Conservation (phyloP, 306 rosid species). For the Trichosanthes cucumerina region DNA sequence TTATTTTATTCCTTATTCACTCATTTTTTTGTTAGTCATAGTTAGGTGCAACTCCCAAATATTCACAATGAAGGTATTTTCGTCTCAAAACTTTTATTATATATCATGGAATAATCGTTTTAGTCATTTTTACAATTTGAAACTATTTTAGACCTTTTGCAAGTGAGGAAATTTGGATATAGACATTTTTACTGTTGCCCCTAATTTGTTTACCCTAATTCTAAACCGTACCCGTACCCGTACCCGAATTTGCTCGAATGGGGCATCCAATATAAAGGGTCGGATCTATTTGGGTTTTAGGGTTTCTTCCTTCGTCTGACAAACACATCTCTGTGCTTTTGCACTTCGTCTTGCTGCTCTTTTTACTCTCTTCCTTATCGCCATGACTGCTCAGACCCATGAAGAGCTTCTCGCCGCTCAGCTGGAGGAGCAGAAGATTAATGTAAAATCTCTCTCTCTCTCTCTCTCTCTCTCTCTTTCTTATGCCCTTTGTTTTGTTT, state of each 20-base stretch:
- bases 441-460: constrained; percentile 18
- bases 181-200: no score
- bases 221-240: background rate
- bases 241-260: background rate
- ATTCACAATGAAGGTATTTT: no score
- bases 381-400: constrained; percentile 57
- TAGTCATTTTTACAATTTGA: no score
- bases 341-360: background rate
- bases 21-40: no score
- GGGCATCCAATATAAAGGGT: background rate
- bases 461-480: background rate
- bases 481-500: background rate
- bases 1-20: no score
- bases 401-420: constrained; percentile 54
- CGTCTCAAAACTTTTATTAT: no score
- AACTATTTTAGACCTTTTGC: no score
- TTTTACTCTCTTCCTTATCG: background rate
- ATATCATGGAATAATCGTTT: no score
- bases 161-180: no score
- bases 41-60: no score
- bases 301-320: background rate
- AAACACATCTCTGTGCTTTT: background rate
- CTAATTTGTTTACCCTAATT: no score
- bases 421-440: constrained; percentile 39
- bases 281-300: background rate